phyloP scores from a whole-genome alignment of 2,329 filamentous ascomycete species.

The Diaporthe destruens region DNA sequence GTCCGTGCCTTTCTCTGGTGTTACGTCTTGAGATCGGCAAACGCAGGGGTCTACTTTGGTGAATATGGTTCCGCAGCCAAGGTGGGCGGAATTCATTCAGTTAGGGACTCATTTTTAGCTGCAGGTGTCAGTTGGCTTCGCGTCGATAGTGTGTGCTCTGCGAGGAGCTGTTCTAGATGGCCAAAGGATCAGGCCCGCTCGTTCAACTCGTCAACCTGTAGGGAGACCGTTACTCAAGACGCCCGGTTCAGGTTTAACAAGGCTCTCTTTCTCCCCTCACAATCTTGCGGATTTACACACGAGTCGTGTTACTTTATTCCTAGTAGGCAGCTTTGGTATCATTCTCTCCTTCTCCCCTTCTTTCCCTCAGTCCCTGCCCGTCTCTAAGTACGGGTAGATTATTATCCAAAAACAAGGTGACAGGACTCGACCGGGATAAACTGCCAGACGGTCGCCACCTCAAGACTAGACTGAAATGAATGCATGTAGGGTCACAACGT shows the following conservation, averaged over 20 bases:
- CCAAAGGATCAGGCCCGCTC: background rate
- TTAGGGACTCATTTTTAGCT: background rate
- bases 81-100: conserved; percentile 1
- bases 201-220: background rate
- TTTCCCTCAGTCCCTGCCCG: background rate
- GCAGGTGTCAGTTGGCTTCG: conserved; percentile 29
- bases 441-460: background rate
- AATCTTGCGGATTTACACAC: background rate
- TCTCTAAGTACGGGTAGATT: background rate
- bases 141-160: conserved; percentile 1
- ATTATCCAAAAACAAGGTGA: conserved; percentile 6
- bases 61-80: conserved; percentile 6
- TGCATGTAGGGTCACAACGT: conserved; percentile 29
- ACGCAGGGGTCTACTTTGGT: conserved; percentile 16
- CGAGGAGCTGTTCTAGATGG: conserved; percentile 8
- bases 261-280: background rate
- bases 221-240: background rate
- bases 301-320: background rate
- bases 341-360: background rate
- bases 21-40: conserved; percentile 15
- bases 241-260: background rate
- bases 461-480: conserved; percentile 27
- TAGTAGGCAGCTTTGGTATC: conserved; percentile 19
- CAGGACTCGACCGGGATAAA: background rate
- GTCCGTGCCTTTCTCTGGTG: conserved; percentile 4